Base-by-base conservation (phyloP, 805 yeast species). In the Saccharomycopsis guyanensis region DNA sequence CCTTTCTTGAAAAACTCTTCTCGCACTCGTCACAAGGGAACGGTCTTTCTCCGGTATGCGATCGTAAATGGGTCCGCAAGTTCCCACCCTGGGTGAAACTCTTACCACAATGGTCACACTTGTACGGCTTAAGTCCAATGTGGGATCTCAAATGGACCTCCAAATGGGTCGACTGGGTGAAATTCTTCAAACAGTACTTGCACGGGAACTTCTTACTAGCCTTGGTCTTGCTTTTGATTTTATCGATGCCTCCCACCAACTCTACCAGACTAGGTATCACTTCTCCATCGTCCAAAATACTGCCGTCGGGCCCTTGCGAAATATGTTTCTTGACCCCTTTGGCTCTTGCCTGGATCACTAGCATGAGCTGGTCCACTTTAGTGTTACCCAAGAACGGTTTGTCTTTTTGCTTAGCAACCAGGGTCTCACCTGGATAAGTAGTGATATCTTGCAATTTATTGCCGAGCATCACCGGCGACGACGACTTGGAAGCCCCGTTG, bases 21-120 rank as follows among this genome's bases (percentile, higher is more conserved):
- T 76, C 76, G 63, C 97, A 89, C 7, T 75, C 64, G 16, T 78
- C 80, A 66, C 97, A 89, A 32, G 73, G 69, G 59, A 82, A 89
- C 3, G 97, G 97, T 59, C 85, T 84, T 57, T 89, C 96, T 23
- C 96, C 96, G 0, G 96, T 87, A 57, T 87, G 96, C 29, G 87
- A 68, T 53, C 96, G 68, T 57, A 79, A 68, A 66, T 88, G 96
- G 0, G 96, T 88, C 46, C 95, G 65, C 54, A 88, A 66, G 62
- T 87, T 87, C 19, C 96, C 96, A 39, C 95, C 91, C 61, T 87
- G 96, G 0, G 96, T 86, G 55, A 87, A 87, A 44, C 82, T 64
- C 61, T 87, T 87, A 13, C 78, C 82, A 66, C 96, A 88, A 56
- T 68, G 82, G 18, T 73, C 71, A 61, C 96, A 88, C 56, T 73